A percentile compares a stretch with the other conserved stretches of the same genome.
These are phyloP conservation scores for Carex pumila DNA, from an alignment of 176 grass and related monocot genomes.

Conservation along the genomic window DNA sequence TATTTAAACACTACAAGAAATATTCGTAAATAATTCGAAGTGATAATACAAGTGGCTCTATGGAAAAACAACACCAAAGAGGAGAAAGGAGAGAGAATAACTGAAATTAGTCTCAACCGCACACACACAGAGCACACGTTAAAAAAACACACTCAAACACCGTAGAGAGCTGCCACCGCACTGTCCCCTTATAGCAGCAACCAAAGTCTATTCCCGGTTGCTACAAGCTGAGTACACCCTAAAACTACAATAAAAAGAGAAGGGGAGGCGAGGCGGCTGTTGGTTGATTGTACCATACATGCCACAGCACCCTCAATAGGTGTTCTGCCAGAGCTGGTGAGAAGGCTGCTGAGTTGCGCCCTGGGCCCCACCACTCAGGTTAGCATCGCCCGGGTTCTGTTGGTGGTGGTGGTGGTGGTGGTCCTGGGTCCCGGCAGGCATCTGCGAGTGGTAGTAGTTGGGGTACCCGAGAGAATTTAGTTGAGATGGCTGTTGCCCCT, in stretches of 20 bases:
- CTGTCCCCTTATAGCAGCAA: neutral
- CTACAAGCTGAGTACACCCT: constrained; percentile 6
- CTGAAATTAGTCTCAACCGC: constrained; percentile 24
- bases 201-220: neutral
- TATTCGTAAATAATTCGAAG: constrained; percentile 11
- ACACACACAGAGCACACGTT: constrained; percentile 21
- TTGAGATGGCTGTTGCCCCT: constrained; percentile 67
- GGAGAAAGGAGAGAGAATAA: neutral
- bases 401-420: constrained; percentile 38
- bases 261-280: neutral
- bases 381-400: constrained; percentile 52
- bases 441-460: constrained; percentile 61
- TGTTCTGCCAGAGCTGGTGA: constrained; percentile 88
- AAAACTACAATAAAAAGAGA: constrained; percentile 8
- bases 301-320: constrained; percentile 37
- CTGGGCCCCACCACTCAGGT: constrained; percentile 49
- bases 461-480: constrained; percentile 63
- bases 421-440: constrained; percentile 44
- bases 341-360: constrained; percentile 22
- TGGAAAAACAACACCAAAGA: constrained; percentile 20
- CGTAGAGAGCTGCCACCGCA: neutral
- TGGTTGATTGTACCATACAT: neutral
- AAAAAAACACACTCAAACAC: constrained; percentile 12
- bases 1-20: constrained; percentile 23
- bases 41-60: constrained; percentile 16